Conservation (phyloP, 768 basidiomycete genomes). For the Solioccasus polychromus region DNA sequence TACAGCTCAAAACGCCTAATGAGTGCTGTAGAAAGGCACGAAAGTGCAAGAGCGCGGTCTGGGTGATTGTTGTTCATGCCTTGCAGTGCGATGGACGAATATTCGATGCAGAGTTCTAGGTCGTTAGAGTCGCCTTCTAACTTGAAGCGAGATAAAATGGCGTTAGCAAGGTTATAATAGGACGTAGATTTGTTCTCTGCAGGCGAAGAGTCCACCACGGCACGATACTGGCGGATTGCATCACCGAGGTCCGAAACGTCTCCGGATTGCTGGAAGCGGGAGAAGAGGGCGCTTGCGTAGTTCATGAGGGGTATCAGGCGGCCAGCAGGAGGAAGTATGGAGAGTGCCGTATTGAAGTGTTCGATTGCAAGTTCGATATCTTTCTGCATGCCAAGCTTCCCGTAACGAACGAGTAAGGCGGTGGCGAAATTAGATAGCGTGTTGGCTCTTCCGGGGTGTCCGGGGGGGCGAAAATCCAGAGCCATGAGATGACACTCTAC, state of each 20-base stretch:
- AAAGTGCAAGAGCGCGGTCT: constrained; percentile 16
- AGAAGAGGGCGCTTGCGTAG: constrained; percentile 29
- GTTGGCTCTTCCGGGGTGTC: constrained; percentile 24
- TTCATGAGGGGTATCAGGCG: constrained; percentile 26
- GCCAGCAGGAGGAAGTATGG: constrained; percentile 15
- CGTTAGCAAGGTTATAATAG: constrained; percentile 31
- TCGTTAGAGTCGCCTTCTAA: constrained; percentile 16
- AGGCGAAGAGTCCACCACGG: constrained; percentile 16
- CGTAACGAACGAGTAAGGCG: constrained; percentile 27
- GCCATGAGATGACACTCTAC: constrained; percentile 27
- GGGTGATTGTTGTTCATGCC: constrained; percentile 13
- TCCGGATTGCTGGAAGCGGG: constrained; percentile 24
- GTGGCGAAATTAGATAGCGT: constrained; percentile 30
- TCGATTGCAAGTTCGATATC: constrained; percentile 32
- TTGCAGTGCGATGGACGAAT: constrained; percentile 17
- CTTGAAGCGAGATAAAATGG: constrained; percentile 29
- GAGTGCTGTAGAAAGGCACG: constrained; percentile 23
- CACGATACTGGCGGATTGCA: constrained; percentile 24
- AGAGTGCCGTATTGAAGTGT: constrained; percentile 21
- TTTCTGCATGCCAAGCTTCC: constrained; percentile 15
- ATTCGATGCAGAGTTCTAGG: constrained; percentile 22
- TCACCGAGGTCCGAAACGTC: constrained; percentile 18
- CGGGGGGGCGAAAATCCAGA: constrained; percentile 25
- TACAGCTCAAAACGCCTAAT: constrained; percentile 20
- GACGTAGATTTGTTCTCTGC: constrained; percentile 18